Evolutionary conservation across 1,284 basidiomycete genomes (phyloP), one percentile per base, ranked within the genome.

Genomic region (Hemileia vastatrix): DNA sequence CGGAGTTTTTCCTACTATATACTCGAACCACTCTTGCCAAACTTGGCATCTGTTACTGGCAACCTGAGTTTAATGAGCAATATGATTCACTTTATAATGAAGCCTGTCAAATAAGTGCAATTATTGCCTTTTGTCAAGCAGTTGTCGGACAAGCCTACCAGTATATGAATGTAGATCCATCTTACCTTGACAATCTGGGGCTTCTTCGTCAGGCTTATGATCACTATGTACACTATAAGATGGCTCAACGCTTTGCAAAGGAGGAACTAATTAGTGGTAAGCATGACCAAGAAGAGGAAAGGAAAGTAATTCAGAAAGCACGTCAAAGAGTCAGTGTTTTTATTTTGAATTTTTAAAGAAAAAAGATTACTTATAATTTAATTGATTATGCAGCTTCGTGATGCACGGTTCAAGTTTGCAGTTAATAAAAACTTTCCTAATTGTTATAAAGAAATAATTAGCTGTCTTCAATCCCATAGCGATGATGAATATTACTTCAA

Each of bases 181-280:
- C 51, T n/a, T 53, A 31, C 24, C 8, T 53, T 3, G 11, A 53
- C 8, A 19, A 53, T 53, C n/a, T 31, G 2, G 23, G 24, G 19
- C 19, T 53, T 5, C 23, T 53, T 33, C 8, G 24, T 11, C 9
- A 6, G 9, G 51, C 31, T 27, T 53, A 53, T n/a, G 24, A 53
- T 53, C 51, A 53, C 23, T 53, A 53, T 32, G 51, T 53, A 2
- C 51, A 53, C 23, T 53, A 53, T 53, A 15, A 31, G 6, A 53
- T 53, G 51, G 4, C 31, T 3, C 23, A 31, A 31, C 9, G 19
- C 15, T 53, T 31, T n/a, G 32, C 24, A 24, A 53, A 53, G 31
- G 51, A 53, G 19, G 19, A 5, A 2, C 24, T n/a, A n/a, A 27
- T 31, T n/a, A 27, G 32, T 31, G 51, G 51, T 3, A 53, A 53